Percentiles rank a stretch among this genome's conserved stretches.
Conservation (phyloP, 305 asterid genomes). For the Fraxinus nigra region DNA sequence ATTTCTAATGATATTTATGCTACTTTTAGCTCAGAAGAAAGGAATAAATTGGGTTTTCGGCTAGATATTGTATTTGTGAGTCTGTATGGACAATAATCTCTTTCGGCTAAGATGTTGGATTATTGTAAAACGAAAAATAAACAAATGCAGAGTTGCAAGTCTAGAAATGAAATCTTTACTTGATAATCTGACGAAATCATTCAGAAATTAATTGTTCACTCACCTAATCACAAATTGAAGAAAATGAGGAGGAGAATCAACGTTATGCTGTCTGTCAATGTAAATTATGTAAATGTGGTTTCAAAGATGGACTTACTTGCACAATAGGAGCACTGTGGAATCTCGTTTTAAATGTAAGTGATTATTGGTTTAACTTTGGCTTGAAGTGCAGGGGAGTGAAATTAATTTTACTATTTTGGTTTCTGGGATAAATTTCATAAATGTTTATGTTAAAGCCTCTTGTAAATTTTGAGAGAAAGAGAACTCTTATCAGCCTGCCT, state of each 20-base stretch:
- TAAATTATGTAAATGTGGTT: neutral
- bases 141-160: neutral
- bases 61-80: neutral
- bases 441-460: neutral
- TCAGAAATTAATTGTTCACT: neutral
- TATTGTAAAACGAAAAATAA: neutral
- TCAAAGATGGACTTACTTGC: neutral
- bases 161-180: neutral
- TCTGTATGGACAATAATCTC: neutral
- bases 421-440: neutral
- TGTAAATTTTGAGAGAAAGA: neutral
- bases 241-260: neutral
- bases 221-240: neutral
- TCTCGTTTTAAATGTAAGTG: neutral
- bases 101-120: neutral
- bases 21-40: conserved; percentile 7
- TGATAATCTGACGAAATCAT: neutral
- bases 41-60: neutral
- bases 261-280: neutral
- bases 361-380: neutral
- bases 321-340: neutral
- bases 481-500: neutral
- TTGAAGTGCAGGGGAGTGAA: neutral
- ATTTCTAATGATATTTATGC: neutral
- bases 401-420: neutral